Evolutionary conservation across 1,139 yeast genomes (phyloP), one percentile per base, ranked within the genome.

Genomic region (Saccharomyces hybrid): DNA sequence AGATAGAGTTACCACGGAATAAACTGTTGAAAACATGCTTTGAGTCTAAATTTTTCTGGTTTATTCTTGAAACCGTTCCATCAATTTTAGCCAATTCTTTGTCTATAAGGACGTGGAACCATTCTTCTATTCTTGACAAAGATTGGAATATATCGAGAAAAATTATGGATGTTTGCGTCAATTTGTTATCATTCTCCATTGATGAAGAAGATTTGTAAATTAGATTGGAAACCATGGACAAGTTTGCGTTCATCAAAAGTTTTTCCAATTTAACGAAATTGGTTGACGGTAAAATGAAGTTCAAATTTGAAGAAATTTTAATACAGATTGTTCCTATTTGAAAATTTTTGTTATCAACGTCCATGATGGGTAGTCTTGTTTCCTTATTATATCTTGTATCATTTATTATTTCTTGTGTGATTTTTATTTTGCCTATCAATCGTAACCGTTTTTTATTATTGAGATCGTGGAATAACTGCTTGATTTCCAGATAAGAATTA

Each of bases 1-100:
- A 76, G 8, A 90, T 76, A 1, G 95, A 84, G 54, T 88, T 86
- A 0, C 97, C 96, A 61, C 98, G 76, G 65, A 93, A 91, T 23
- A 93, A 69, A 0, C 96, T 83, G 62, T 87, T 87, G 67, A 82
- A 81, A 1, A 82, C 79, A 52, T 59, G 53, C 27, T 62, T 61
- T 20, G 48, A 56, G 1, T 38, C 42, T 44, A 57, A 53, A 51
- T 61, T 64, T 51, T 60, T 65, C 20, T 38, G 44, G 20, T 38
- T 38, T 38, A 38, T 38, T 13, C 44, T 38, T 5, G 59, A 47
- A 20, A 66, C 55, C 7, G 64, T 57, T 6, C 56, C 14, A 76
- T 81, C 71, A 62, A 76, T 59, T 59, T 77, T 71, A 3, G 74
- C 71, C 49, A 85, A 72, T 64, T 89, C 96, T 20, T 73, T 76